Percentiles rank a stretch among this genome's conserved stretches.
Conservation (phyloP, 257 asterid genomes). For the Gentiana dahurica region DNA sequence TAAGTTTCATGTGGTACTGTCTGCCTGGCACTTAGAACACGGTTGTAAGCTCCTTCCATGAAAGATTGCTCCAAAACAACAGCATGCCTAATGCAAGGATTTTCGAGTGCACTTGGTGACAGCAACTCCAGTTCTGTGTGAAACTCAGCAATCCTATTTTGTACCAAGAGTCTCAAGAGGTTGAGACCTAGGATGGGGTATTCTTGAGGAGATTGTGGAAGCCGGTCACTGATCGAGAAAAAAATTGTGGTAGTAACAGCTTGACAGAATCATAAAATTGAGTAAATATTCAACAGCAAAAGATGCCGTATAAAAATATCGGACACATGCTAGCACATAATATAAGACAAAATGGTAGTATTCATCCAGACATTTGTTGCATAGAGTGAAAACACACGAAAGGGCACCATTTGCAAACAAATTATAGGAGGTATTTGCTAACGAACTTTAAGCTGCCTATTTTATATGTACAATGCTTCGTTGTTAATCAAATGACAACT, state of each 20-base stretch:
- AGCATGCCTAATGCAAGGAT: constrained; percentile 90
- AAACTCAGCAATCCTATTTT: constrained; percentile 91
- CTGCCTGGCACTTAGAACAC: constrained; percentile 85
- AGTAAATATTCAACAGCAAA: no score
- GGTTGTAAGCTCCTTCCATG: constrained; percentile 99
- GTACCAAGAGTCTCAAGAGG: constrained; percentile 95
- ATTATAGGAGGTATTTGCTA: no score
- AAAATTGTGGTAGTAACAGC: background rate
- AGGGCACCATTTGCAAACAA: no score
- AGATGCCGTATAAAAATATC: background rate
- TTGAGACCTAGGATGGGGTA: constrained; percentile 90
- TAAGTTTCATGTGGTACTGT: constrained; percentile 85
- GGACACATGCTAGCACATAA: background rate
- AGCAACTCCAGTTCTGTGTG: constrained; percentile 94
- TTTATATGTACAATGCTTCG: no score
- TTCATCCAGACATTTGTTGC: no score
- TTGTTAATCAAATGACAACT: no score
- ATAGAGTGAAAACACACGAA: no score
- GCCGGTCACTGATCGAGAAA: constrained; percentile 43
- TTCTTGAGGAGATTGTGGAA: constrained; percentile 79
- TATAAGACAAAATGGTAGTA: no score
- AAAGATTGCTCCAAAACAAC: constrained; percentile 92
- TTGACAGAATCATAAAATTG: background rate
- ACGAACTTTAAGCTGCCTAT: no score
- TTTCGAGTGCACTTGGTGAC: constrained; percentile 67